Base-by-base conservation (phyloP, 2,329 filamentous ascomycete species). In the Onygena corvina region DNA sequence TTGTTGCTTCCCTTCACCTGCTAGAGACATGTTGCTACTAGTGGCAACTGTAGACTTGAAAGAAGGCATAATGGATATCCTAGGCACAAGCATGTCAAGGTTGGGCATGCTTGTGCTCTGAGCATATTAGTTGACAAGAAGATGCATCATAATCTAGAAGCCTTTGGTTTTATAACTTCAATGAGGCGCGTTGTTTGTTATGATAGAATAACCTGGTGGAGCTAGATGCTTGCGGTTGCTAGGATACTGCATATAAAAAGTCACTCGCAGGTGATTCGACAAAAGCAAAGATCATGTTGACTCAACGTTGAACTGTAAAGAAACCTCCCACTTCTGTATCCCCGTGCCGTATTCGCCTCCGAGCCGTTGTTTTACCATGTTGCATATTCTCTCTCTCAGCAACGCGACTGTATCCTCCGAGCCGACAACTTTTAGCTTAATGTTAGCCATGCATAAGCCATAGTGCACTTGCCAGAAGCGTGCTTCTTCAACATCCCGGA, bases 391-490 rank as follows among this genome's bases (percentile, higher is more conserved):
- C 54, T 84, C 81, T 51, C 89, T 78, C 55, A 96, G 67, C 59
- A 83, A 83, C 51, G 75, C 74, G 52, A 93, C 70, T 4, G 81
- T 77, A 11, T 83, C 78, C 53, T 92, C 86, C 36, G 84, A 81
- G 3, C 81, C 83, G 51, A 69, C 63, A 21, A 94, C 77, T 52
- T 81, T 77, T 16, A 98, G 67, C 65, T 87, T 93, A 56, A 98
- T 66, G 62, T 93, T 95, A 6, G 92, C 92, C 84, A 96, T 94
- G 61, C 88, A 94, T 34, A 96, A 73, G 1, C 90, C 89, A 64
- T 96, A 95, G 67, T 98, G 92, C 11, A 95, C 92, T 70, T 98
- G 92, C 92, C 92, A 98, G 66, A 98, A 94, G 62, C 88, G 82
- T 1, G 89, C 90, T 60, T 95, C 89, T 51, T 95, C 86, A 42